These are phyloP conservation scores for Fragaria iinumae DNA, from an alignment of 306 rosid genomes.

Conservation along the genomic window DNA sequence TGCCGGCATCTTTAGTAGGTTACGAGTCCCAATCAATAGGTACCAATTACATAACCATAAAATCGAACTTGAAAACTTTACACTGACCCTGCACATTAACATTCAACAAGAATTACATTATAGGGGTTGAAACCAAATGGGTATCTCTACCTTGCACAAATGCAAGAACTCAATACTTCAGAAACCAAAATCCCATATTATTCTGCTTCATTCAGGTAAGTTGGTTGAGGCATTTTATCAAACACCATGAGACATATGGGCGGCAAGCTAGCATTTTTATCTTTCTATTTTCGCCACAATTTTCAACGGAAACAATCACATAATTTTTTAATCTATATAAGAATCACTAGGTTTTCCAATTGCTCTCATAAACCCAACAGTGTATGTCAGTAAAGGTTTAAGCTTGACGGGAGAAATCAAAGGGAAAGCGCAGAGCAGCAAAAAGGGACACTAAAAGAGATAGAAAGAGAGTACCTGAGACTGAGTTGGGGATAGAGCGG, in stretches of 20 bases:
- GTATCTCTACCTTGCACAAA: too few relatives aligned
- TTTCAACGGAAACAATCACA: not conserved
- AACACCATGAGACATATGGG: not conserved
- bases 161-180: not conserved
- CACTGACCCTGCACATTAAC: conserved; percentile 15
- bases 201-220: not conserved
- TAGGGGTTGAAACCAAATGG: not conserved
- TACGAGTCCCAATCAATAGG: not conserved
- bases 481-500: not conserved
- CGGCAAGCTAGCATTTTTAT: not conserved
- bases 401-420: not conserved
- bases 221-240: not conserved
- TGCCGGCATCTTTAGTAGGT: conserved; percentile 53
- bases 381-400: not conserved
- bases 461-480: not conserved
- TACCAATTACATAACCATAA: not conserved
- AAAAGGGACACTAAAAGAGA: not conserved
- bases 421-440: not conserved
- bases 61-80: not conserved
- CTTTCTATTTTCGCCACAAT: not conserved
- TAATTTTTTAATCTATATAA: not conserved
- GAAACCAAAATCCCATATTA: not conserved
- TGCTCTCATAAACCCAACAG: not conserved
- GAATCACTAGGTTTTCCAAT: not conserved
- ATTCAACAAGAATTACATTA: not conserved